Evolutionary conservation across 768 basidiomycete genomes (phyloP).

Genomic region (Dentipellis fragilis): DNA sequence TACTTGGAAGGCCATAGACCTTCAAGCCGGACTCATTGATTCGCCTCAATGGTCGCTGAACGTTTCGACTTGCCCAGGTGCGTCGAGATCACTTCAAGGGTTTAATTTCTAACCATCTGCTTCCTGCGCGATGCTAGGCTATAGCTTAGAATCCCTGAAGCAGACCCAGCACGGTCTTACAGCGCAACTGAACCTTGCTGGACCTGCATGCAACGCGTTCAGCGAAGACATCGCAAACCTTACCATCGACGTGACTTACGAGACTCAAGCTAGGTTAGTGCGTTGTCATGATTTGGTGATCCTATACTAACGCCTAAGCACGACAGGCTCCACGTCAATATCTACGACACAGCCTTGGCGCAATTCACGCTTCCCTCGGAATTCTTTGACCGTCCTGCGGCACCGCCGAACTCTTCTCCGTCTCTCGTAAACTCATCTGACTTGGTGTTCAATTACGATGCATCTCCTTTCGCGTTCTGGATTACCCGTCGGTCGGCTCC

Average conservation of each 20-base stretch:
- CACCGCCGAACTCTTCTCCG: slow-evolving; percentile 20
- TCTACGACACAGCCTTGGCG: slow-evolving; percentile 46
- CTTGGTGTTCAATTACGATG: slow-evolving; percentile 57
- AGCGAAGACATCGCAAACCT: slow-evolving; percentile 48
- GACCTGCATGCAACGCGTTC: slow-evolving; percentile 53
- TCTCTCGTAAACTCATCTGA: slow-evolving; percentile 36
- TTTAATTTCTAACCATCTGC: background rate
- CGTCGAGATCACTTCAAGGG: background rate
- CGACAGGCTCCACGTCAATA: slow-evolving; percentile 54
- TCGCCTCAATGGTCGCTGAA: background rate
- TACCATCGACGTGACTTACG: slow-evolving; percentile 59
- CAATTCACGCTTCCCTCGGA: slow-evolving; percentile 62
- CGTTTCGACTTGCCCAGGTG: slow-evolving; percentile 14
- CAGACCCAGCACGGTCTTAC: slow-evolving; percentile 39
- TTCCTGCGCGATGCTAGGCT: slow-evolving; percentile 31
- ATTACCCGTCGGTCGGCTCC: slow-evolving; percentile 59
- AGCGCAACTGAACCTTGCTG: slow-evolving; percentile 44
- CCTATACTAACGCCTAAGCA: slow-evolving; percentile 29
- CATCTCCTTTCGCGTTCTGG: slow-evolving; percentile 70
- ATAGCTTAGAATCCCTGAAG: slow-evolving; percentile 34
- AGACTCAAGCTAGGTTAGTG: slow-evolving; percentile 39
- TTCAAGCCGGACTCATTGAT: background rate
- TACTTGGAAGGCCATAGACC: background rate
- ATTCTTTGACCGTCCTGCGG: slow-evolving; percentile 31
- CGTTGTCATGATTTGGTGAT: background rate